These are phyloP conservation scores for Blastobotrys americana DNA, from an alignment of 805 yeast genomes.

Conservation along the genomic window DNA sequence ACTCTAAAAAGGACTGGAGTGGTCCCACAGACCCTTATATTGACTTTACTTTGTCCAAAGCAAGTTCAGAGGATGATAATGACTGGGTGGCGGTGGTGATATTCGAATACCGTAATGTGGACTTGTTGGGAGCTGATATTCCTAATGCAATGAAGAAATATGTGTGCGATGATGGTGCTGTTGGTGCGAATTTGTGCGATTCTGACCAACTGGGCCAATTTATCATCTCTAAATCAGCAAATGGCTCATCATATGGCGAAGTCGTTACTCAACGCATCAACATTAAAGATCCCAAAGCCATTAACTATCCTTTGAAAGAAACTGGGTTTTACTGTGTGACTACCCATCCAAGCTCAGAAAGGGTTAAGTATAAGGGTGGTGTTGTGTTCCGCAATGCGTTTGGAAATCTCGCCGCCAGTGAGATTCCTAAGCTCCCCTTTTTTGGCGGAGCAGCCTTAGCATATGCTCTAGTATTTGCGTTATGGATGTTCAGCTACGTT, in stretches of 20 bases:
- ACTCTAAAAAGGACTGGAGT: conserved; percentile 78
- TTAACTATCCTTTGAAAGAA: conserved; percentile 55
- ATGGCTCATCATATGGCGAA: conserved; percentile 41
- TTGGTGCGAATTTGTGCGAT: conserved; percentile 50
- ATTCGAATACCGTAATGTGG: conserved; percentile 77
- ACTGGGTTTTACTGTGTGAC: conserved; percentile 94
- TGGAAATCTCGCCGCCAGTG: conserved; percentile 83
- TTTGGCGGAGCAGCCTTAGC: conserved; percentile 80
- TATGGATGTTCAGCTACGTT: conserved; percentile 78
- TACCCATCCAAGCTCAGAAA: conserved; percentile 39
- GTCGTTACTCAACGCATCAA: conserved; percentile 51
- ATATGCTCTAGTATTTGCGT: conserved; percentile 73
- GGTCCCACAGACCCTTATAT: conserved; percentile 63
- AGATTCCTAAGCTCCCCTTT: conserved; percentile 82
- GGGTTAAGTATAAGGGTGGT: conserved; percentile 48
- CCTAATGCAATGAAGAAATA: conserved; percentile 44
- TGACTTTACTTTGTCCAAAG: conserved; percentile 30
- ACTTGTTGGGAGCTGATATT: conserved; percentile 50
- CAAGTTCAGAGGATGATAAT: conserved; percentile 33
- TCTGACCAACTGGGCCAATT: conserved; percentile 52
- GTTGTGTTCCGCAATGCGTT: conserved; percentile 86
- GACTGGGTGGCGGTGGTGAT: conserved; percentile 58
- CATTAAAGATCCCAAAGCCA: conserved; percentile 50
- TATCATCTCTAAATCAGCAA: conserved; percentile 42
- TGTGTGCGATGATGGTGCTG: conserved; percentile 67